Base-by-base conservation (phyloP, 345 rosid genomes). In the Jatropha curcas region DNA sequence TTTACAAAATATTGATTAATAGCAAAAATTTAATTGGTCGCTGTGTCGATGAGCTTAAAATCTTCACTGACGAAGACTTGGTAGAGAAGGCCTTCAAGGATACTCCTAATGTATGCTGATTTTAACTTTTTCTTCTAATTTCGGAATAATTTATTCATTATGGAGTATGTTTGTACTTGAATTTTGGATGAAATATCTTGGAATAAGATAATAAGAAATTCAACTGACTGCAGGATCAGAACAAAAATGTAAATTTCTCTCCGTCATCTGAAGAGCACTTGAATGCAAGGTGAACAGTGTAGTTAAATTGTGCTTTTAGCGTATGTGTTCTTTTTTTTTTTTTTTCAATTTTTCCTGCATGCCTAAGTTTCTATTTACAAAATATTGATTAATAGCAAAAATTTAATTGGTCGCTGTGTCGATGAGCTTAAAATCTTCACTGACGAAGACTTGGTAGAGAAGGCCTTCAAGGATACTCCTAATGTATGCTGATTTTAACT, bases 11-110 rank as follows among this genome's bases (percentile, higher is more conserved):
- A 8, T 55, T 24, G 31, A 46, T 46, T 46, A n/a, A n/a, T n/a
- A n/a, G 20, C 51, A 2, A 46, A 14, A 46, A 46, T 37, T 37
- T 37, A 37, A 37, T 19, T 46, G 51, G 5, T 9, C 13, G 27
- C 80, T 86, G 89, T 65, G 87, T 89, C 51, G 90, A 88, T 60
- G 90, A 88, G 61, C 87, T 90, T 25, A 86, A 75, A 70, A 74
- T 84, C 70, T 71, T 82, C 53, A 73, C 69, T 2, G 89, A 86
- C 43, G 87, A 85, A 61, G 89, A 86, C 79, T 79, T 86, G 71
- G 82, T 85, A 50, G 90, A 81, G 71, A 81, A 86, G 89, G 94
- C 90, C 43, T 59, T 86, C 66, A 78, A 81, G 80, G 84, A 85
- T 73, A 84, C 83, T 57, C 75, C 77, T 76, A 68, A 63, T 60